These are phyloP conservation scores for Taphrina betulina DNA, from an alignment of 1,139 yeast species.

Conservation along the genomic window DNA sequence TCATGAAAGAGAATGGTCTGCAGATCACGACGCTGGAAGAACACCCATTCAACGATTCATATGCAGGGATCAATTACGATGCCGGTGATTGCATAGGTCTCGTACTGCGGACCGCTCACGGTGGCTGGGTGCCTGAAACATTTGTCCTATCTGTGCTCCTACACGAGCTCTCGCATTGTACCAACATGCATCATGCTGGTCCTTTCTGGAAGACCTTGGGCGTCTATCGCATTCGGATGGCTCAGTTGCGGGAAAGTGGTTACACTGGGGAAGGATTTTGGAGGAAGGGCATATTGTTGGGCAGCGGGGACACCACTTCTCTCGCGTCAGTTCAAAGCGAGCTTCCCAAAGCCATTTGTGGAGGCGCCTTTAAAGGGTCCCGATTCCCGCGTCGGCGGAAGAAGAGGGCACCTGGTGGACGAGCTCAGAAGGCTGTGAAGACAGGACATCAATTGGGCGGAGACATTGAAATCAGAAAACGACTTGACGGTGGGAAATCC, in stretches of 20 bases:
- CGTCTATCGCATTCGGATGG: conserved; percentile 14
- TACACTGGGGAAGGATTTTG: conserved; percentile 33
- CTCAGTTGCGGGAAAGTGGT: background rate
- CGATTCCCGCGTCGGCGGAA: conserved; percentile 33
- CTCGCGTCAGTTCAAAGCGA: conserved; percentile 31
- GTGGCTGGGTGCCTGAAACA: conserved; percentile 36
- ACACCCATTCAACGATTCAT: conserved; percentile 36
- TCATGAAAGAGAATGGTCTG: conserved; percentile 38
- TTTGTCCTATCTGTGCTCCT: conserved; percentile 39
- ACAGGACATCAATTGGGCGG: conserved; percentile 37
- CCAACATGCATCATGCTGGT: conserved; percentile 27
- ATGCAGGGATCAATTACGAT: conserved; percentile 39
- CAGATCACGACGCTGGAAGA: conserved; percentile 38
- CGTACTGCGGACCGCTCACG: conserved; percentile 37
- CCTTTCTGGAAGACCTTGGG: conserved; percentile 25
- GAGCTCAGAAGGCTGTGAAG: conserved; percentile 33
- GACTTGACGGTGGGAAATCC: conserved; percentile 37
- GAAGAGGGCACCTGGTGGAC: conserved; percentile 7
- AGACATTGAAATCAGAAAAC: conserved; percentile 33
- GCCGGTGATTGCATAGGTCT: conserved; percentile 38
- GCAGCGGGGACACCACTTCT: conserved; percentile 6
- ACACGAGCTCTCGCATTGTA: conserved; percentile 38
- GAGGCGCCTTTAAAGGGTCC: conserved; percentile 37
- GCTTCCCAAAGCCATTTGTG: conserved; percentile 38
- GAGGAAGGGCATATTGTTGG: conserved; percentile 14